These are phyloP conservation scores for Fonsecaea nubica DNA, from an alignment of 2,329 filamentous ascomycete genomes.

Conservation along the genomic window DNA sequence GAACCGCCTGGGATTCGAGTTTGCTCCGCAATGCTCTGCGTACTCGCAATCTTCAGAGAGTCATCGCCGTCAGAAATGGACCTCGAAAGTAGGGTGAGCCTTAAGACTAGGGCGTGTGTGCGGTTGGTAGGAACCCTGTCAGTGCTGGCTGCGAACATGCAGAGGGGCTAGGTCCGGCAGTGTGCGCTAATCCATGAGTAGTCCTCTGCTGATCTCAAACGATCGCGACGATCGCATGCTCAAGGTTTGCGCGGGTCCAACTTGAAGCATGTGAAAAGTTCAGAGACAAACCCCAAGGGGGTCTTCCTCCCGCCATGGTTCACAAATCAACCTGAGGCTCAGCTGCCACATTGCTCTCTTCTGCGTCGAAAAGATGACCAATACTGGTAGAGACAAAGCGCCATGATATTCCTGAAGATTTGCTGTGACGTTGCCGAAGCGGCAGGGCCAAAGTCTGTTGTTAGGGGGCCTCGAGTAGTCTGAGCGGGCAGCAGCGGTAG, in stretches of 20 bases:
- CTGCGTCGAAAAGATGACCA: neutral
- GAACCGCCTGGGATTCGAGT: neutral
- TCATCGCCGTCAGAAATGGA: neutral
- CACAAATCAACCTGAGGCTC: neutral
- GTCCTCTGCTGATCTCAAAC: conserved; percentile 19
- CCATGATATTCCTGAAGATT: neutral
- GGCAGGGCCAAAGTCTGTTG: conserved; percentile 15
- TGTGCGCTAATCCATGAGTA: conserved; percentile 9
- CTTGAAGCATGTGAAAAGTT: conserved; percentile 32
- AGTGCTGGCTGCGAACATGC: neutral
- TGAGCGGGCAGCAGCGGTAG: conserved; percentile 15
- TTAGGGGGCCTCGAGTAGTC: conserved; percentile 1
- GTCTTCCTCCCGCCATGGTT: neutral
- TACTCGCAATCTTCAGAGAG: neutral
- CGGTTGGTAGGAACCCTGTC: neutral
- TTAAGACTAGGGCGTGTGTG: neutral
- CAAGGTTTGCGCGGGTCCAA: conserved; percentile 17
- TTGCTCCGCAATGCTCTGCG: neutral
- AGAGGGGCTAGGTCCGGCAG: conserved; percentile 13
- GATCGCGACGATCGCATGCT: conserved; percentile 23
- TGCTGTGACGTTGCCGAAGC: conserved; percentile 9
- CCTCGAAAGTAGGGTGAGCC: neutral
- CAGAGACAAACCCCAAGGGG: conserved; percentile 1
- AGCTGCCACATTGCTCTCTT: neutral
- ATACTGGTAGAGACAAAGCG: neutral